A percentile compares a stretch with the other conserved stretches of the same genome.
Evolutionary conservation across 1,284 basidiomycete species (phyloP).

Genomic region (Cronartium ribicola): DNA sequence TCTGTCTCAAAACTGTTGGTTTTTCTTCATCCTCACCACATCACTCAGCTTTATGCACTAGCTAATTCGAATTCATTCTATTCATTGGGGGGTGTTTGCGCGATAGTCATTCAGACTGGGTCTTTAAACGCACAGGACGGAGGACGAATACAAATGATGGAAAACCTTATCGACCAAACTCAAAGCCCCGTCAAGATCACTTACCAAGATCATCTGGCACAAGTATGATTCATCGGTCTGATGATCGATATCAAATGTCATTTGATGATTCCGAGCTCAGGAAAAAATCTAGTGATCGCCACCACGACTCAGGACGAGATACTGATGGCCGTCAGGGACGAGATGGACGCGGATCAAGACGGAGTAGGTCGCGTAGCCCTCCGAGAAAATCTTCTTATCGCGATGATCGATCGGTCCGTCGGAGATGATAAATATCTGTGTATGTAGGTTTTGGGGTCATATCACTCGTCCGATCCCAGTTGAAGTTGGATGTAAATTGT

Average conservation of each 20-base stretch:
- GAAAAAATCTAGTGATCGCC: neutral
- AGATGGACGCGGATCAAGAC: neutral
- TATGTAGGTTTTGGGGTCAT: no score
- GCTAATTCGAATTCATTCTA: neutral
- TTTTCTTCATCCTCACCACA: slow-evolving; percentile 37
- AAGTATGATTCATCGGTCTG: neutral
- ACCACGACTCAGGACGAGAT: neutral
- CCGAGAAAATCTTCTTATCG: neutral
- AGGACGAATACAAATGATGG: neutral
- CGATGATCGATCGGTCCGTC: neutral
- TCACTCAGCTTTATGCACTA: neutral
- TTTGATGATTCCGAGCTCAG: slow-evolving; percentile 16
- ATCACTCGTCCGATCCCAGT: no score
- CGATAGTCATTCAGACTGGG: slow-evolving; percentile 40
- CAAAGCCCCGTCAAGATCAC: neutral
- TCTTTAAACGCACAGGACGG: slow-evolving; percentile 26
- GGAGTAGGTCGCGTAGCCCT: slow-evolving; percentile 9
- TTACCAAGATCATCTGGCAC: neutral
- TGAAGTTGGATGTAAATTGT: no score
- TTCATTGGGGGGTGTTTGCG: neutral
- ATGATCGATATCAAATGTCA: slow-evolving; percentile 28
- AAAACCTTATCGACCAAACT: neutral
- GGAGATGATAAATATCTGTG: neutral
- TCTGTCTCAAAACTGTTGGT: slow-evolving; percentile 66
- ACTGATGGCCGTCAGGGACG: neutral